Conservation (phyloP, 768 basidiomycete species). For the Naganishia friedmannii region DNA sequence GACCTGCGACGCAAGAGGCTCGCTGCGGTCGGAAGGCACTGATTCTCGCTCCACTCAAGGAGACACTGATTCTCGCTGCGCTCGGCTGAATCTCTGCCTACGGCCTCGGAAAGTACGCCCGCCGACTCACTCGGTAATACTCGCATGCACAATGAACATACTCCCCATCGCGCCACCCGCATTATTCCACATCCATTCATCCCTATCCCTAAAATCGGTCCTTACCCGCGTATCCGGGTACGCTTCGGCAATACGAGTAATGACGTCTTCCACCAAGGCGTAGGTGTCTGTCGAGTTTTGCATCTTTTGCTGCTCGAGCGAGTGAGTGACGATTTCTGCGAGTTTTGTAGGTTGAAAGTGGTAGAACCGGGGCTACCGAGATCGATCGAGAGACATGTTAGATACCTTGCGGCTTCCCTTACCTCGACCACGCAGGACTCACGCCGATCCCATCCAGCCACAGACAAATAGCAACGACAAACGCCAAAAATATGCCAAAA, state of each 20-base stretch:
- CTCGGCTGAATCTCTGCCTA: no score
- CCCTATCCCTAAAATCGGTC: constrained; percentile 51
- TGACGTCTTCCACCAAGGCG: constrained; percentile 76
- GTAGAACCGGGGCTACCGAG: constrained; percentile 73
- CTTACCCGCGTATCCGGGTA: constrained; percentile 60
- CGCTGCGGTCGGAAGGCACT: no score
- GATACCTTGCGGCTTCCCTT: not conserved
- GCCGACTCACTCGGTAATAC: constrained; percentile 85
- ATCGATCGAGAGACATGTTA: no score
- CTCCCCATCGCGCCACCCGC: constrained; percentile 94
- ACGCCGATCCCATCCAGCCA: constrained; percentile 48
- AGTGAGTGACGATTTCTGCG: constrained; percentile 70
- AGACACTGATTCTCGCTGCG: no score
- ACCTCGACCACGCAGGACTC: constrained; percentile 12
- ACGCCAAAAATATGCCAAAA: constrained; percentile 34
- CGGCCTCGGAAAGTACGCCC: constrained; percentile 41
- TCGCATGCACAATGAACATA: constrained; percentile 96
- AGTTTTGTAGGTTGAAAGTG: constrained; percentile 71
- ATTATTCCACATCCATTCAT: constrained; percentile 94
- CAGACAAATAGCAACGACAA: constrained; percentile 33
- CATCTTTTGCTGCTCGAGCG: constrained; percentile 58
- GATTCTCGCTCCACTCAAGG: no score
- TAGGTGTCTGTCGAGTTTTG: constrained; percentile 57
- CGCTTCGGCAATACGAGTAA: constrained; percentile 70
- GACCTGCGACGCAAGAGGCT: no score